Percentiles rank a stretch among this genome's conserved stretches.
phyloP scores from a whole-genome alignment of 2,329 filamentous ascomycete genomes.

The Ceratocystis alfenasii region DNA sequence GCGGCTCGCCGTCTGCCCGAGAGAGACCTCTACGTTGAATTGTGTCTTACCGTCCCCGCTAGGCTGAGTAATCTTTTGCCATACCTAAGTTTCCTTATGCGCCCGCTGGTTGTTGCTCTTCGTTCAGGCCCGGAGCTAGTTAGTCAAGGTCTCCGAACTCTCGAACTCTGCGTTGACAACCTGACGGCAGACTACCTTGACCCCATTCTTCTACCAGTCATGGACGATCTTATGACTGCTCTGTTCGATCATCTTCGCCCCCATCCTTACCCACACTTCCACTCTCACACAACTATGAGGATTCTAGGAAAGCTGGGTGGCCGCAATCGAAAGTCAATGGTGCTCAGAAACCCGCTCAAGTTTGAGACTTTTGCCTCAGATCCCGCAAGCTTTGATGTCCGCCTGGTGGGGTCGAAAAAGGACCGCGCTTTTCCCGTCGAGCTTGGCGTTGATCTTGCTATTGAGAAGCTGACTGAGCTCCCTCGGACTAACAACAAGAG shows the following conservation, averaged over 20 bases:
- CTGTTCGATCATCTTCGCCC: conserved; percentile 92
- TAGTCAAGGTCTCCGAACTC: conserved; percentile 79
- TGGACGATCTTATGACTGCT: conserved; percentile 96
- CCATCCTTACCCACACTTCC: conserved; percentile 91
- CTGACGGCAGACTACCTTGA: conserved; percentile 95
- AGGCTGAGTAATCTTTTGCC: conserved; percentile 87
- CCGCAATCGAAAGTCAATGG: conserved; percentile 90
- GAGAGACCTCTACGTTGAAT: conserved; percentile 89
- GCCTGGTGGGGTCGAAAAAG: conserved; percentile 77
- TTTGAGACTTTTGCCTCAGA: conserved; percentile 85
- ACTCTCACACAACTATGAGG: conserved; percentile 93
- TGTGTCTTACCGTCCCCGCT: conserved; percentile 91
- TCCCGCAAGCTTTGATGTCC: conserved; percentile 71
- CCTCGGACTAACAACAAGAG: conserved; percentile 45
- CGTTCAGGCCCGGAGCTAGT: conserved; percentile 87
- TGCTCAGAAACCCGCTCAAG: conserved; percentile 68
- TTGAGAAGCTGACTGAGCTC: conserved; percentile 73
- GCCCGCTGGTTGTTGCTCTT: conserved; percentile 88
- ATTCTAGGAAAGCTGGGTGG: conserved; percentile 95
- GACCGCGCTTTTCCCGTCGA: conserved; percentile 79
- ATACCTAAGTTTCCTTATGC: conserved; percentile 93
- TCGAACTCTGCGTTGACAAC: conserved; percentile 96
- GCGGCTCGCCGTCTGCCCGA: conserved; percentile 83
- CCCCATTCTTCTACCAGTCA: conserved; percentile 97
- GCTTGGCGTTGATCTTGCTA: conserved; percentile 77